Evolutionary conservation across 352 stramenopile genomes (phyloP).

Genomic region (Globisporangium abappressorium): DNA sequence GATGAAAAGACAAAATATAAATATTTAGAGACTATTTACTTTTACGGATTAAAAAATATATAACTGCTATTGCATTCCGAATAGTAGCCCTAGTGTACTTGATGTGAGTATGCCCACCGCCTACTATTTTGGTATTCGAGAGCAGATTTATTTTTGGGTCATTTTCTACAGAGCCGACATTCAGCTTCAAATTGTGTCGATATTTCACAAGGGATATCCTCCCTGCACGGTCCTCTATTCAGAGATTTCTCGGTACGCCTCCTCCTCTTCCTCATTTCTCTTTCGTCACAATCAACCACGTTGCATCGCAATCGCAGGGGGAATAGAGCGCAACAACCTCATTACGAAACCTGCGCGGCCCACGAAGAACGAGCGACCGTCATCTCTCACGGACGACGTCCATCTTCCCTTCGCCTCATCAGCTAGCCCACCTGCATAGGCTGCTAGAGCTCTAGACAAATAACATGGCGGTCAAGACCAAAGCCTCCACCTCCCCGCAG

Average conservation of each 20-base stretch:
- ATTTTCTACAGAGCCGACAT: too few relatives aligned
- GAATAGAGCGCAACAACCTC: not conserved
- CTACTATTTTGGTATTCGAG: too few relatives aligned
- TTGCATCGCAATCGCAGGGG: not conserved
- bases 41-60: too few relatives aligned
- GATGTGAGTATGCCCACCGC: too few relatives aligned
- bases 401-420: not conserved
- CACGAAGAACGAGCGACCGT: not conserved
- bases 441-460: not conserved
- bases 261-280: not conserved
- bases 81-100: too few relatives aligned
- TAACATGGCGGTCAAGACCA: slow-evolving; percentile 8
- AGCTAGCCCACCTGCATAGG: not conserved
- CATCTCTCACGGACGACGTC: not conserved
- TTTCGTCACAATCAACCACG: not conserved
- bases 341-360: slow-evolving; percentile 6
- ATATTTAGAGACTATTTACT: too few relatives aligned
- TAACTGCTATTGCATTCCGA: too few relatives aligned
- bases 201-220: not conserved
- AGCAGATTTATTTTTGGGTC: too few relatives aligned
- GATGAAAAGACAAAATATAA: too few relatives aligned
- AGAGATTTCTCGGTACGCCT: not conserved
- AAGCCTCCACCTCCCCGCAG: not conserved
- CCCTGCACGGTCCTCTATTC: not conserved
- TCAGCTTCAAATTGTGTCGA: too few relatives aligned